Conservation (phyloP, 768 basidiomycete species). For the Mycena rebaudengoi region DNA sequence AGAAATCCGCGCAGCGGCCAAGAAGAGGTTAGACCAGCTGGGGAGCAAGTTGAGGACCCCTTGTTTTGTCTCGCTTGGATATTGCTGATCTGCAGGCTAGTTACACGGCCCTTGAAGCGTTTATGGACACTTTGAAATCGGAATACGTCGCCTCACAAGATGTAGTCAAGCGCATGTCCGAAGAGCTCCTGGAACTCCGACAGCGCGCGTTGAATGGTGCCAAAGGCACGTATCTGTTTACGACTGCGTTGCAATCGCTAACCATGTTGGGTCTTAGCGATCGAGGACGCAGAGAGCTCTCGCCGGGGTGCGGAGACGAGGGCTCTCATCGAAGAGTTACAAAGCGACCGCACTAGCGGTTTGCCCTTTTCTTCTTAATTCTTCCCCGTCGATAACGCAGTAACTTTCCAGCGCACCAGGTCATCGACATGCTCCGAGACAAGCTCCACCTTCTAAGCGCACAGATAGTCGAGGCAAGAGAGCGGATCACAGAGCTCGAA, state of each 20-base stretch:
- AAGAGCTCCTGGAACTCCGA: slow-evolving; percentile 34
- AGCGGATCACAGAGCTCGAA: slow-evolving; percentile 49
- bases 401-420: slow-evolving; percentile 53
- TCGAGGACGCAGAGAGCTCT: slow-evolving; percentile 37
- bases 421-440: slow-evolving; percentile 57
- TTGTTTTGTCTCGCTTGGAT: not conserved
- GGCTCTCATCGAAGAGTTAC: slow-evolving; percentile 41
- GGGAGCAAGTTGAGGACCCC: slow-evolving; percentile 24
- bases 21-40: slow-evolving; percentile 24
- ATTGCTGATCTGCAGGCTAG: slow-evolving; percentile 22
- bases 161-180: slow-evolving; percentile 35
- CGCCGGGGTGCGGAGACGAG: slow-evolving; percentile 37
- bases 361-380: slow-evolving; percentile 11
- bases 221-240: slow-evolving; percentile 32
- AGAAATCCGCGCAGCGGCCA: slow-evolving; percentile 15
- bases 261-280: slow-evolving; percentile 31
- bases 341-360: slow-evolving; percentile 46
- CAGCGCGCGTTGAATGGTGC: slow-evolving; percentile 29
- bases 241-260: not conserved
- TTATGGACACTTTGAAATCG: slow-evolving; percentile 36
- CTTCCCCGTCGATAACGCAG: not conserved
- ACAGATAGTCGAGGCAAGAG: slow-evolving; percentile 52
- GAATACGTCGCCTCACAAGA: slow-evolving; percentile 31
- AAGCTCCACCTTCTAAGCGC: slow-evolving; percentile 51
- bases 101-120: slow-evolving; percentile 37